phyloP scores from a whole-genome alignment of 2,329 filamentous ascomycete genomes.

The Neoscytalidium dimidiatum region DNA sequence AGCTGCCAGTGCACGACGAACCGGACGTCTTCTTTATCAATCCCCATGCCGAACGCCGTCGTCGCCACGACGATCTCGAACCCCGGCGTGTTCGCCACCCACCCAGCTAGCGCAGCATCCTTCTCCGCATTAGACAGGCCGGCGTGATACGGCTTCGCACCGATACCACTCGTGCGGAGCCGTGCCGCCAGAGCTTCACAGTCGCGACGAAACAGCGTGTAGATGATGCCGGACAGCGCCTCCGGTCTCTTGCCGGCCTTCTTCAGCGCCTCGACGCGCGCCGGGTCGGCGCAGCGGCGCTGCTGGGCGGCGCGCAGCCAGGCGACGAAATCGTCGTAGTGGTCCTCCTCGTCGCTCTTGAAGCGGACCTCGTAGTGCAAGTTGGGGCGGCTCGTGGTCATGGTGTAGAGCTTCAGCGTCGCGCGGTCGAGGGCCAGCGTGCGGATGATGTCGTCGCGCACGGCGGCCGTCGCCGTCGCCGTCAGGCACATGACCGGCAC shows the following conservation, averaged over 20 bases:
- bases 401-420: constrained; percentile 73
- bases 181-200: constrained; percentile 70
- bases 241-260: constrained; percentile 57
- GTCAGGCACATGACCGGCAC: constrained; percentile 93
- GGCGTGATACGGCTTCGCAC: constrained; percentile 73
- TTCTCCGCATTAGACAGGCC: constrained; percentile 67
- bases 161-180: constrained; percentile 68
- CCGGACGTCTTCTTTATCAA: constrained; percentile 91
- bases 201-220: constrained; percentile 73
- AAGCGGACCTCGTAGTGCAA: constrained; percentile 90
- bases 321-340: constrained; percentile 70
- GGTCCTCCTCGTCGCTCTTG: constrained; percentile 73
- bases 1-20: constrained; percentile 95
- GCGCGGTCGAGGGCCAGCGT: constrained; percentile 68
- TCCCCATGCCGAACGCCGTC: constrained; percentile 96
- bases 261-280: constrained; percentile 60
- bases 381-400: constrained; percentile 81
- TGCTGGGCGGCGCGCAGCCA: constrained; percentile 77
- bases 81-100: constrained; percentile 71
- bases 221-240: constrained; percentile 76
- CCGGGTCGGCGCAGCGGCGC: constrained; percentile 62
- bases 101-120: constrained; percentile 68
- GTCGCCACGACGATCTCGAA: constrained; percentile 95
- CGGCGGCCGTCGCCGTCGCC: constrained; percentile 80
- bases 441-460: constrained; percentile 78